Base-by-base conservation (phyloP, 176 grass and related monocot species). In the Rhynchospora breviuscula region DNA sequence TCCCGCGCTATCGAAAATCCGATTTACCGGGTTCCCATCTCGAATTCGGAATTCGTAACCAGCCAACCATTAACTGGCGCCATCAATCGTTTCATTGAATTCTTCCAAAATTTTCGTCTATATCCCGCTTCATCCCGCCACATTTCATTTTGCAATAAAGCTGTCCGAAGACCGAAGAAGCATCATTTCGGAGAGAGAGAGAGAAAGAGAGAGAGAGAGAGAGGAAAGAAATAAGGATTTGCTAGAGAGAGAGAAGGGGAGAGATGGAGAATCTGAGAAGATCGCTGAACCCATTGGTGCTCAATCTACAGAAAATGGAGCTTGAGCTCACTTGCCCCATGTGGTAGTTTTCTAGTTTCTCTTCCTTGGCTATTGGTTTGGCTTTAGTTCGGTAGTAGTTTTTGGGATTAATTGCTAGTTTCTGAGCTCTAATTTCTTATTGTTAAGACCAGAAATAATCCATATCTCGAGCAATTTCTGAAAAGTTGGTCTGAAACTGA, bases 231-330 rank as follows among this genome's bases (percentile, higher is more conserved):
- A 33, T 15, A 72, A 14, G 5, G 53, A 48, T 40, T 60, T 60
- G n/a, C 23, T 14, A n/a, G 59, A 86, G 53, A n/a, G 90, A 7
- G 67, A 49, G 49, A 17, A 64, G 18, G 81, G 81, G 54, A 46
- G 72, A 84, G 67, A 91, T 90, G 88, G 92, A 89, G 48, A 60
- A 62, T 71, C 40, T 93, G 85, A 91, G 95, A 83, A 92, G 95
- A 85, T 91, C 91, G 78, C 21, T 93, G 47, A 98, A 98, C 73
- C 92, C 95, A 79, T 82, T 98, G 82, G 82, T 91, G 81, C 91
- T 98, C 79, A 95, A 86, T 90, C 84, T 98, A 23, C 91, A 98
- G 83, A 98, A 98, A 92, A 93, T 98, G 95, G 95, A 95, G 89
- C 79, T 98, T 49, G 95, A 98, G 86, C 90, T 98, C 59, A 95